Evolutionary conservation across 2,329 filamentous ascomycete species (phyloP).

Genomic region (Myotisia sp.): DNA sequence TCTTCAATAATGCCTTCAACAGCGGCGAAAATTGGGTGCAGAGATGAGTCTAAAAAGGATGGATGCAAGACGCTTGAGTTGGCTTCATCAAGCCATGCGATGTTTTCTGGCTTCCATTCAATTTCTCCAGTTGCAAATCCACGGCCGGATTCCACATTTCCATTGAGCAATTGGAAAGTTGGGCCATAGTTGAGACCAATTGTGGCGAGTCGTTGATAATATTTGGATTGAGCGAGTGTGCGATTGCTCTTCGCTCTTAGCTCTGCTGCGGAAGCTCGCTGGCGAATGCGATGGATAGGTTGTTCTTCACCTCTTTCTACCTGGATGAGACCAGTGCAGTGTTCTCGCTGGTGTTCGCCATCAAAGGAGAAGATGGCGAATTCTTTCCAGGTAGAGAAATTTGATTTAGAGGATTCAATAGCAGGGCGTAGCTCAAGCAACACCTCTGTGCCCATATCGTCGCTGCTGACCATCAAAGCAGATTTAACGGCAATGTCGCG

Average conservation of each 20-base stretch:
- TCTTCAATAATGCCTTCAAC: slow-evolving; percentile 12
- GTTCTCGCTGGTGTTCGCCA: slow-evolving; percentile 11
- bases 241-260: slow-evolving; percentile 11
- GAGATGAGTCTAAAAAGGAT: slow-evolving; percentile 14
- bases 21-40: slow-evolving; percentile 15
- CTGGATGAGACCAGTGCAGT: slow-evolving; percentile 15
- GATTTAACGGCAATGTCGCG: slow-evolving; percentile 10
- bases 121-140: slow-evolving; percentile 14
- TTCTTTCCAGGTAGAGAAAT: slow-evolving; percentile 14
- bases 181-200: slow-evolving; percentile 15
- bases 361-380: slow-evolving; percentile 15
- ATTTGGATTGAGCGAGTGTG: slow-evolving; percentile 9
- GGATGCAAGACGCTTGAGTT: slow-evolving; percentile 13
- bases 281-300: slow-evolving; percentile 7
- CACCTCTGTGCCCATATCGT: slow-evolving; percentile 14
- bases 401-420: slow-evolving; percentile 9
- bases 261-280: slow-evolving; percentile 6
- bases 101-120: slow-evolving; percentile 9
- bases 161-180: slow-evolving; percentile 13
- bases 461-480: slow-evolving; percentile 12
- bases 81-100: slow-evolving; percentile 4
- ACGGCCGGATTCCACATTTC: slow-evolving; percentile 14
- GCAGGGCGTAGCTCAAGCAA: slow-evolving; percentile 13
- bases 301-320: slow-evolving; percentile 12
- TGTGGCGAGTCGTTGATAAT: slow-evolving; percentile 12